Conservation (phyloP, 2,329 filamentous ascomycete species). For the Xylariaceae sp. region DNA sequence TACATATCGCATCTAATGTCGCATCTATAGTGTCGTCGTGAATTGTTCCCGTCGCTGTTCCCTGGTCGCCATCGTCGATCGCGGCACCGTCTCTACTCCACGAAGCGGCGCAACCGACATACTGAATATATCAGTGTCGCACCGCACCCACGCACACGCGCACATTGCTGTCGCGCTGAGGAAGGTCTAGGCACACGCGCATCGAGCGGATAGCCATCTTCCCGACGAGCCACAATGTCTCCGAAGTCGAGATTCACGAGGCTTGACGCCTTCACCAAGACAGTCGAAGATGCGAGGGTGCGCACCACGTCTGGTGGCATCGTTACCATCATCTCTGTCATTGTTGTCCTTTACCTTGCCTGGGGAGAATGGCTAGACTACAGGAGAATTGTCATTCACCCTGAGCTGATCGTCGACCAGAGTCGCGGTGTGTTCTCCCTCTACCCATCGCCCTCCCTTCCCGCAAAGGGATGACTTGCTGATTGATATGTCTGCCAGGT, state of each 20-base stretch:
- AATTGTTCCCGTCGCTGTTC: constrained; percentile 6
- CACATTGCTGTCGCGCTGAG: not conserved
- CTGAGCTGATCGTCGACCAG: constrained; percentile 94
- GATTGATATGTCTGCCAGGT: constrained; percentile 40
- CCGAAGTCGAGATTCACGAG: constrained; percentile 89
- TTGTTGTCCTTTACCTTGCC: constrained; percentile 82
- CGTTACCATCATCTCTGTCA: constrained; percentile 83
- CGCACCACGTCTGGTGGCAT: constrained; percentile 93
- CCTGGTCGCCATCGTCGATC: constrained; percentile 2
- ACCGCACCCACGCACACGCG: not conserved
- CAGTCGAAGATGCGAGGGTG: constrained; percentile 94
- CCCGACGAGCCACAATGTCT: constrained; percentile 54
- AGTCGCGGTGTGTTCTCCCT: constrained; percentile 63
- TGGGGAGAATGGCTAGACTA: constrained; percentile 98
- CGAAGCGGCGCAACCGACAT: not conserved
- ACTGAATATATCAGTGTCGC: not conserved
- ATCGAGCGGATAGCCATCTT: constrained; percentile 4
- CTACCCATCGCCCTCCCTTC: not conserved
- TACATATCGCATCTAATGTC: constrained; percentile 22
- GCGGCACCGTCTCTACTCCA: not conserved
- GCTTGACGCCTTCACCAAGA: constrained; percentile 98
- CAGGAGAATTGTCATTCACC: constrained; percentile 75
- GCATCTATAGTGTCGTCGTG: constrained; percentile 21
- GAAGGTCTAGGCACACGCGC: not conserved
- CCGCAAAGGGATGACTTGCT: not conserved